phyloP scores from a whole-genome alignment of 202 grass and related monocot species.

The Bolboschoenoplectus hybrid region DNA sequence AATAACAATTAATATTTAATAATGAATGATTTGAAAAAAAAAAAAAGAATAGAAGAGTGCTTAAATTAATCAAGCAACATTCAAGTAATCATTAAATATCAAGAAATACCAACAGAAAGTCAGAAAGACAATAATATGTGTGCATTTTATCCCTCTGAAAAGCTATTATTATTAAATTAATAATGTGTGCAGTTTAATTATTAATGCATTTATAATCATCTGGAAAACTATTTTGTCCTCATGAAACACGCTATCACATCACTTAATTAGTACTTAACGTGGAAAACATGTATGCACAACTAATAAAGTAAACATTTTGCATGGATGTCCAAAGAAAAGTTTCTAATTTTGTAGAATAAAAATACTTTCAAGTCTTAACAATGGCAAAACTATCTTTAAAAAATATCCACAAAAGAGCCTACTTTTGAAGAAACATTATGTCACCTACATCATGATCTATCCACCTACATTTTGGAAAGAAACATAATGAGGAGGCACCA shows the following conservation, averaged over 20 bases:
- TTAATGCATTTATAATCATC: background rate
- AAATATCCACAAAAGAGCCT: background rate
- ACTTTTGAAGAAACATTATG: background rate
- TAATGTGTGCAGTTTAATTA: background rate
- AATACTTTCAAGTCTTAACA: background rate
- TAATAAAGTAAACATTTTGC: background rate
- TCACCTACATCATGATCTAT: background rate
- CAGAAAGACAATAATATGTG: too few relatives aligned
- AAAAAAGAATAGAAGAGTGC: background rate
- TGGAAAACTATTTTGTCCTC: background rate
- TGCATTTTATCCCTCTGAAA: too few relatives aligned
- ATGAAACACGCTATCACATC: background rate
- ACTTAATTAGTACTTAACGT: background rate
- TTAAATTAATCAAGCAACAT: background rate
- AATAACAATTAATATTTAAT: background rate
- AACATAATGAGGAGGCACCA: background rate
- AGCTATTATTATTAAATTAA: too few relatives aligned
- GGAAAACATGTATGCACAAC: background rate
- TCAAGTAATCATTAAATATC: background rate
- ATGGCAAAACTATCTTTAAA: background rate
- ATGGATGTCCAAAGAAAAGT: too few relatives aligned
- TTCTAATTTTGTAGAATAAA: background rate
- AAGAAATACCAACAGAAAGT: background rate
- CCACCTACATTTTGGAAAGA: background rate
- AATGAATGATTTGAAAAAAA: background rate